Conservation (phyloP, 768 basidiomycete genomes). For the Leccinum subgranulosum region DNA sequence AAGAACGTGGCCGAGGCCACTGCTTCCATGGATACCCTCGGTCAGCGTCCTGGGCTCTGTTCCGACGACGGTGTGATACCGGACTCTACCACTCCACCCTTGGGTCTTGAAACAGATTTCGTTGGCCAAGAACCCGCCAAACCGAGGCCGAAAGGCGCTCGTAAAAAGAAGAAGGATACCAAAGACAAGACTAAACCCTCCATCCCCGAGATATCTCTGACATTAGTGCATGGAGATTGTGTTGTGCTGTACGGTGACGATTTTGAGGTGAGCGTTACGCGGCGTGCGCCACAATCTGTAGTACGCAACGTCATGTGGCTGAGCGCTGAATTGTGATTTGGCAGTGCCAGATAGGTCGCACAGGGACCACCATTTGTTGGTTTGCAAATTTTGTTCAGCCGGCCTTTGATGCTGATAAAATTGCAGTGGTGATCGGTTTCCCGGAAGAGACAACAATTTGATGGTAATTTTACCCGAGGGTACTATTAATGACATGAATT, state of each 20-base stretch:
- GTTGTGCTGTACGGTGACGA: slow-evolving; percentile 36
- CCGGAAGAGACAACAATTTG: slow-evolving; percentile 7
- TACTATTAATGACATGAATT: not conserved
- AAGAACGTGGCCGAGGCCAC: not conserved
- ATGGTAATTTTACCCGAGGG: not conserved
- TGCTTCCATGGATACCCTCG: slow-evolving; percentile 10
- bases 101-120: not conserved
- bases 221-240: slow-evolving; percentile 40
- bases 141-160: not conserved
- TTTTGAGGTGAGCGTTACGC: slow-evolving; percentile 37
- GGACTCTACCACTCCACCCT: not conserved
- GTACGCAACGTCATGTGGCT: not conserved
- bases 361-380: slow-evolving; percentile 31
- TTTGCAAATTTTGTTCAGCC: slow-evolving; percentile 5
- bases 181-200: slow-evolving; percentile 17
- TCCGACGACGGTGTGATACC: not conserved
- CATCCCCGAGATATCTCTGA: slow-evolving; percentile 26
- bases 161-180: slow-evolving; percentile 17
- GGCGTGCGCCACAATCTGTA: not conserved
- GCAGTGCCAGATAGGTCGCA: slow-evolving; percentile 29
- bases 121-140: not conserved
- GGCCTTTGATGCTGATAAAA: slow-evolving; percentile 8
- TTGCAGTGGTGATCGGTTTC: slow-evolving; percentile 28
- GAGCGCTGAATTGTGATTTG: not conserved
- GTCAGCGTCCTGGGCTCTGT: not conserved